Percentiles rank a stretch among this genome's conserved stretches.
phyloP scores from a whole-genome alignment of 345 rosid species.

The Citrus medica region DNA sequence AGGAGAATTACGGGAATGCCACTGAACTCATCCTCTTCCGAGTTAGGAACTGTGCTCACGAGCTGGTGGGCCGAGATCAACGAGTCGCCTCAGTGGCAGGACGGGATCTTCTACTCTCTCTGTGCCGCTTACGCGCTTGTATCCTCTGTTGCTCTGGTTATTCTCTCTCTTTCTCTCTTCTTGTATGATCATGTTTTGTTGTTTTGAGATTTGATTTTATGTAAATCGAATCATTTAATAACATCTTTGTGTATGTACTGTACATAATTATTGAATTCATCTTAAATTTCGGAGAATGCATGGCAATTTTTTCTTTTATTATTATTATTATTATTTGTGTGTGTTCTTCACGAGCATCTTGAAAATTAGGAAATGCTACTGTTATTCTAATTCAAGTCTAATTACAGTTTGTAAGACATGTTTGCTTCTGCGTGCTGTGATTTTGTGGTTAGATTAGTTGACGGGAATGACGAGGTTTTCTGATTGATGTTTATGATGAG shows the following conservation, averaged over 20 bases:
- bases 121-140: slow-evolving; percentile 93
- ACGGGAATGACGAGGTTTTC: not conserved
- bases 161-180: slow-evolving; percentile 6
- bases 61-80: slow-evolving; percentile 91
- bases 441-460: not conserved
- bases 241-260: not conserved
- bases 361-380: not conserved
- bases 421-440: not conserved
- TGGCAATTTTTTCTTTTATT: not conserved
- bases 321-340: too few species aligned
- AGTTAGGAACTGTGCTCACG: slow-evolving; percentile 14
- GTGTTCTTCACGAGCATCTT: not conserved
- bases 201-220: not conserved
- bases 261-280: not conserved
- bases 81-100: slow-evolving; percentile 86
- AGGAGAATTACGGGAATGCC: slow-evolving; percentile 15
- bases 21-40: slow-evolving; percentile 14
- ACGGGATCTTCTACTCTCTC: slow-evolving; percentile 85
- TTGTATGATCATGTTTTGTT: not conserved
- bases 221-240: not conserved
- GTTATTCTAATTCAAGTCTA: not conserved
- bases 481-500: slow-evolving; percentile 11
- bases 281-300: not conserved
- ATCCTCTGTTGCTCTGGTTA: slow-evolving; percentile 76
- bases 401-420: not conserved